Evolutionary conservation across 768 basidiomycete genomes (phyloP), one percentile per base, ranked within the genome.

Genomic region (Mycena belliarum): DNA sequence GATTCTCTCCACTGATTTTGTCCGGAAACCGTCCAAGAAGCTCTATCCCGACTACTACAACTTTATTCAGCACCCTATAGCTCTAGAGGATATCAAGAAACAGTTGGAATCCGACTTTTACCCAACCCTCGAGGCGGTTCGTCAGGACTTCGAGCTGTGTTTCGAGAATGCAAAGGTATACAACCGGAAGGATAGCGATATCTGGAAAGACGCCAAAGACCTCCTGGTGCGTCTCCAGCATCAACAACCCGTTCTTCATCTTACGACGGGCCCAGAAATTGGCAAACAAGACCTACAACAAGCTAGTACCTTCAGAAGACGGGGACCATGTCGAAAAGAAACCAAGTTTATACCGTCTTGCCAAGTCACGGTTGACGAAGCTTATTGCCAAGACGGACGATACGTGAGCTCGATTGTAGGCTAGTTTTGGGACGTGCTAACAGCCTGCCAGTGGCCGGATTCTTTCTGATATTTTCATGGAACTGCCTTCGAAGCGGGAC

Each of bases 71-170:
- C 78, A 82, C 24, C 95, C 95, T 28, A 92, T 97, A 64, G 87
- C 91, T 25, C 77, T 97, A 49, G 89, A 93, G 42, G 92, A 95
- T 62, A 93, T 97, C 76, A 93, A 93, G 80, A 81, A 83, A 65
- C 82, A 84, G 66, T 79, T 95, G 25, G 86, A 89, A 44, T 73
- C 75, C 49, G 75, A 77, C 55, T 68, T 61, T 14, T 95, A 94
- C 65, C 63, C 76, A 15, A 82, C 85, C 14, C 75, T 93, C 44
- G 82, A 86, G 48, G 82, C 79, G 11, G 85, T 91, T 65, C 84
- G 81, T 66, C 77, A 78, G 41, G 89, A 91, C 66, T 82, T 93
- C 49, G 90, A 93, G 65, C 75, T 85, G 38, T 88, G 88, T 68
- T 93, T 93, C 68, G 80, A 77, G 65, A 93, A 93, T 67, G 90